Conservation (phyloP, 1,284 basidiomycete genomes). For the Pascua guehoae region DNA sequence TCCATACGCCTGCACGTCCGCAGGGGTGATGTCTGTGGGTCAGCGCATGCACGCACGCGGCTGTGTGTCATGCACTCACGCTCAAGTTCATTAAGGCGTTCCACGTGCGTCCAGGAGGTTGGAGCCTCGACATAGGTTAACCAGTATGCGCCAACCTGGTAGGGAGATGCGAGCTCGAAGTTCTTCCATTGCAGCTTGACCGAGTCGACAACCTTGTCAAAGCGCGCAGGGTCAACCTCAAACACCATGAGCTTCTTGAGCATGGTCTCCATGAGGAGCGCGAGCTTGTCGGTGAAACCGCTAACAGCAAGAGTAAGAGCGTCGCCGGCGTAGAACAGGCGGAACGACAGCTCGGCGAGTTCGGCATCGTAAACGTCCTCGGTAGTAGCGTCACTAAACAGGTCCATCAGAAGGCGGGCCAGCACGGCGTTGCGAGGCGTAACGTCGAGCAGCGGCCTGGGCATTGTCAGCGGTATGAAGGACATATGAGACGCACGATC, state of each 20-base stretch:
- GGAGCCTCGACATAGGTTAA: conserved; percentile 67
- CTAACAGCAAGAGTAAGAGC: conserved; percentile 68
- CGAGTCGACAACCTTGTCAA: conserved; percentile 81
- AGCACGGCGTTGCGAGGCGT: conserved; percentile 47
- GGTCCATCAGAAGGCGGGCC: conserved; percentile 66
- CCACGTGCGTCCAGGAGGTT: conserved; percentile 71
- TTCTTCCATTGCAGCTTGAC: conserved; percentile 68
- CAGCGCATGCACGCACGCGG: not conserved
- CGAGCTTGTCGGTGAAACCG: conserved; percentile 94
- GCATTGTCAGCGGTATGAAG: not conserved
- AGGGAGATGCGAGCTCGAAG: conserved; percentile 81
- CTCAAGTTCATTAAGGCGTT: conserved; percentile 73
- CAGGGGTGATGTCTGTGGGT: conserved; percentile 60
- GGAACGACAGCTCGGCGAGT: conserved; percentile 82
- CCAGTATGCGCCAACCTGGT: conserved; percentile 76
- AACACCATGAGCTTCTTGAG: conserved; percentile 68
- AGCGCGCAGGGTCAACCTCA: conserved; percentile 66
- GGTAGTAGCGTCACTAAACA: conserved; percentile 82
- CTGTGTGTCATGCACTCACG: conserved; percentile 54
- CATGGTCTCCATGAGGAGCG: conserved; percentile 71
- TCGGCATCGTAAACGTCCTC: conserved; percentile 93
- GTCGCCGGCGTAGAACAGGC: conserved; percentile 63
- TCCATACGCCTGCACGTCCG: conserved; percentile 70
- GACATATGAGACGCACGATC: conserved; percentile 22
- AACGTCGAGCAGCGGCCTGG: conserved; percentile 44